phyloP scores from a whole-genome alignment of 805 yeast genomes.

The Candida fluviatilis region DNA sequence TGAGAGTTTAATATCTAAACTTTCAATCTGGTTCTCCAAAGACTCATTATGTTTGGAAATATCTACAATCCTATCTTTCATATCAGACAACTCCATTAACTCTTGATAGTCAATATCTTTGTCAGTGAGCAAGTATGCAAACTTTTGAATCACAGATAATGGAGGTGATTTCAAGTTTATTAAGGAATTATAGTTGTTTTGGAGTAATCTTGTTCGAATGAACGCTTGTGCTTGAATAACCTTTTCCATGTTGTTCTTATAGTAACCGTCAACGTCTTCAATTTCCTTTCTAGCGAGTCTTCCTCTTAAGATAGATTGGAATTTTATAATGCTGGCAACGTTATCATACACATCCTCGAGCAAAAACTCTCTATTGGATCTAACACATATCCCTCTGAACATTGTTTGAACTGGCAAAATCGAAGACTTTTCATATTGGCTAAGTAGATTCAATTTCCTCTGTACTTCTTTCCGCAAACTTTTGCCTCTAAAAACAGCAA shows the following conservation, averaged over 20 bases:
- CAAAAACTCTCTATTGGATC: conserved; percentile 53
- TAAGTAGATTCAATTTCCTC: conserved; percentile 12
- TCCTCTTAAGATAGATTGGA: conserved; percentile 61
- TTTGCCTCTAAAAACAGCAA: conserved; percentile 44
- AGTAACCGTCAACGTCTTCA: conserved; percentile 39
- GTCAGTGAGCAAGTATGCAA: conserved; percentile 70
- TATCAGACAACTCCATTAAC: conserved; percentile 63
- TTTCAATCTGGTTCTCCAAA: conserved; percentile 69
- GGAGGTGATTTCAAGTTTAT: conserved; percentile 74
- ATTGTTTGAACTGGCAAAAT: conserved; percentile 50
- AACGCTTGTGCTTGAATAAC: conserved; percentile 72
- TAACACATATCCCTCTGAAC: conserved; percentile 57
- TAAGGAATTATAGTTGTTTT: conserved; percentile 68
- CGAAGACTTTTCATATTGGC: conserved; percentile 13
- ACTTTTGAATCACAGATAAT: conserved; percentile 67
- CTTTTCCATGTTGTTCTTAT: conserved; percentile 49
- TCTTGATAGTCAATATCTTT: conserved; percentile 71
- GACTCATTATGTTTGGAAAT: conserved; percentile 68
- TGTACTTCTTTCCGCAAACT: conserved; percentile 26
- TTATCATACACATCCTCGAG: conserved; percentile 50
- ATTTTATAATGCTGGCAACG: conserved; percentile 29
- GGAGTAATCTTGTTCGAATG: conserved; percentile 63
- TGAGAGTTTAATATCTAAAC: conserved; percentile 73
- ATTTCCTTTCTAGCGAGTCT: conserved; percentile 32
- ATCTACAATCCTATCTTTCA: conserved; percentile 65